phyloP scores from a whole-genome alignment of 2,329 filamentous ascomycete species.

The Curvularia lunata region DNA sequence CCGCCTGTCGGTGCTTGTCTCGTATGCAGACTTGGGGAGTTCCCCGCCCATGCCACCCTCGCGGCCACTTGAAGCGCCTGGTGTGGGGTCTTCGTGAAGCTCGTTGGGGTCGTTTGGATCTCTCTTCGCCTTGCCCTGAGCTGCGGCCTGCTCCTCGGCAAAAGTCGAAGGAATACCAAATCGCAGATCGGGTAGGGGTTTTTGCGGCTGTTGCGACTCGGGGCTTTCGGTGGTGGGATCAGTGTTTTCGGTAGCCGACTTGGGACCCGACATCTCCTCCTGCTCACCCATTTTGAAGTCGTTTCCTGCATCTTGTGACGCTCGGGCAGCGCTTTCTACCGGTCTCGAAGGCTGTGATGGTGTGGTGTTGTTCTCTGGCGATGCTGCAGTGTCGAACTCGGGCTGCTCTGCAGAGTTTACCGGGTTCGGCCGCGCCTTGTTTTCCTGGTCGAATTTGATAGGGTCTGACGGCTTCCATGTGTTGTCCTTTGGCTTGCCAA shows the following conservation, averaged over 20 bases:
- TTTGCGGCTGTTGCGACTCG: slow-evolving; percentile 56
- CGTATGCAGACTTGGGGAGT: slow-evolving; percentile 79
- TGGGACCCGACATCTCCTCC: slow-evolving; percentile 47
- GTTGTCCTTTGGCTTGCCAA: slow-evolving; percentile 41
- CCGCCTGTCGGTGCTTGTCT: slow-evolving; percentile 87
- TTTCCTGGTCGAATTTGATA: slow-evolving; percentile 46
- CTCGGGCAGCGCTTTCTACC: slow-evolving; percentile 23
- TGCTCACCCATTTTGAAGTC: slow-evolving; percentile 40
- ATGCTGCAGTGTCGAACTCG: slow-evolving; percentile 36
- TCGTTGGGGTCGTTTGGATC: slow-evolving; percentile 53
- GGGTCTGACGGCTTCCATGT: slow-evolving; percentile 52
- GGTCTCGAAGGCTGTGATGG: slow-evolving; percentile 35
- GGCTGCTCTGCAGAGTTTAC: slow-evolving; percentile 44
- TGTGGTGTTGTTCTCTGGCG: slow-evolving; percentile 30
- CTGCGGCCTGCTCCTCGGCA: slow-evolving; percentile 68
- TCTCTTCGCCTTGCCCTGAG: slow-evolving; percentile 43
- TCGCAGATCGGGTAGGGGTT: slow-evolving; percentile 87
- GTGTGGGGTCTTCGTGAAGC: slow-evolving; percentile 59
- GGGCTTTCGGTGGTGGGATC: slow-evolving; percentile 50
- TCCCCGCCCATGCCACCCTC: slow-evolving; percentile 61
- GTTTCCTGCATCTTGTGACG: slow-evolving; percentile 22
- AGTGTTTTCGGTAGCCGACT: slow-evolving; percentile 45
- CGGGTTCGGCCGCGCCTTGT: slow-evolving; percentile 33
- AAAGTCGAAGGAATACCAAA: slow-evolving; percentile 93
- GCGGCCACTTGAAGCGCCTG: slow-evolving; percentile 55